phyloP scores from a whole-genome alignment of 176 grass and related monocot species.

The Oryza rufipogon region DNA sequence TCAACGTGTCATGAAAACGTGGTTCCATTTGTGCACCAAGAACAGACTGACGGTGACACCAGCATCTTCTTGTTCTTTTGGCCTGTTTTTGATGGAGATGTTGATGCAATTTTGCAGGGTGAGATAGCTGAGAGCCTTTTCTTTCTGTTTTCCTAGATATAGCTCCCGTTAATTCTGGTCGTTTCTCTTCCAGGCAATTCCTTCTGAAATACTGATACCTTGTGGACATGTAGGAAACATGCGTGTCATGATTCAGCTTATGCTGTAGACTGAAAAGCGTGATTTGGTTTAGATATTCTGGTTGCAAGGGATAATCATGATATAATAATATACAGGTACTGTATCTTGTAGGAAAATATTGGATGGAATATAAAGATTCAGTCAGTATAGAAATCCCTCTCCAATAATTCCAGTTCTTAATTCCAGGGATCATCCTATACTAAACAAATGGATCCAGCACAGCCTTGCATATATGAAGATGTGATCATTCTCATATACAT shows the following conservation, averaged over 20 bases:
- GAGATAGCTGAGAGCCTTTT: background rate
- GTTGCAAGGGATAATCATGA: background rate
- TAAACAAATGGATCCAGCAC: slow-evolving; percentile 28
- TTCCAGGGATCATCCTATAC: background rate
- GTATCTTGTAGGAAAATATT: background rate
- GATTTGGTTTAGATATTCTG: background rate
- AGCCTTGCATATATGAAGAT: background rate
- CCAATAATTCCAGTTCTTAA: slow-evolving; percentile 31
- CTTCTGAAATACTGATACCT: background rate
- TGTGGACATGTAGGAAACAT: background rate
- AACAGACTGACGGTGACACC: slow-evolving; percentile 1
- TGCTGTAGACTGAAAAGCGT: background rate
- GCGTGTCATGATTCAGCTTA: background rate
- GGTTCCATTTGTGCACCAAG: background rate
- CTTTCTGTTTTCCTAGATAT: background rate
- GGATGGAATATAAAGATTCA: background rate
- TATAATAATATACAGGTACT: background rate
- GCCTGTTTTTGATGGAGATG: background rate
- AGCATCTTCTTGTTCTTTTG: background rate
- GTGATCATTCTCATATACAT: background rate
- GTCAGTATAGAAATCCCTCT: background rate
- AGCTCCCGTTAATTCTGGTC: background rate
- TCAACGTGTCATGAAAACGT: slow-evolving; percentile 5
- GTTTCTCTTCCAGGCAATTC: background rate
- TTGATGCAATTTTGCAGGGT: background rate